A percentile compares a stretch with the other conserved stretches of the same genome.
Conservation (phyloP, 2,329 filamentous ascomycete genomes). For the Graphilbum fragrans region DNA sequence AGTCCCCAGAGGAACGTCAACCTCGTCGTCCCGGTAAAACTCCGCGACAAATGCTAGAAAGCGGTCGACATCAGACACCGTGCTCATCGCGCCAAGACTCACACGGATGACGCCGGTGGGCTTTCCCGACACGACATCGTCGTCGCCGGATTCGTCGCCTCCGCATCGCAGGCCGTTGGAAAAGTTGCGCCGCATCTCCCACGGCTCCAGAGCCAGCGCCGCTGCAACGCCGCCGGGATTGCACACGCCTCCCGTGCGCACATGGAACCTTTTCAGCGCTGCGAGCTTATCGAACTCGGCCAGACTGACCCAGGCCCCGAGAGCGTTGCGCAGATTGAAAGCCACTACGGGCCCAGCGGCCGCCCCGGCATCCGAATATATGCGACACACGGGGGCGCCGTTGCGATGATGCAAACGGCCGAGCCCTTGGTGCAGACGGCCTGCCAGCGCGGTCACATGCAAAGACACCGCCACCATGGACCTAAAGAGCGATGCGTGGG, state of each 20-base stretch:
- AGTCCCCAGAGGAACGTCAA: neutral
- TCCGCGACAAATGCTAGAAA: slow-evolving; percentile 63
- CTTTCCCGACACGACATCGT: slow-evolving; percentile 71
- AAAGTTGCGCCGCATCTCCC: slow-evolving; percentile 78
- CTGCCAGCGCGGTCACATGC: slow-evolving; percentile 58
- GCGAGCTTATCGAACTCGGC: slow-evolving; percentile 82
- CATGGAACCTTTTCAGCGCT: slow-evolving; percentile 63
- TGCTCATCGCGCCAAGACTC: slow-evolving; percentile 88
- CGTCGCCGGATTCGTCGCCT: slow-evolving; percentile 64
- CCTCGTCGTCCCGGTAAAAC: slow-evolving; percentile 37
- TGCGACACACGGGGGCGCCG: slow-evolving; percentile 46
- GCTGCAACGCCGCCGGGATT: slow-evolving; percentile 79
- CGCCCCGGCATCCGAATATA: slow-evolving; percentile 27
- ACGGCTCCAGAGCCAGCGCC: slow-evolving; percentile 59
- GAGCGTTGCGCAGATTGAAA: slow-evolving; percentile 65
- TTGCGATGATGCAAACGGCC: slow-evolving; percentile 56
- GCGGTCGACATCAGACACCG: slow-evolving; percentile 54
- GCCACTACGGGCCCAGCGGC: slow-evolving; percentile 64
- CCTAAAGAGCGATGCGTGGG: slow-evolving; percentile 58
- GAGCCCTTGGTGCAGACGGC: slow-evolving; percentile 46
- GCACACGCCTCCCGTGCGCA: slow-evolving; percentile 81
- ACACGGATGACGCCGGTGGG: slow-evolving; percentile 78
- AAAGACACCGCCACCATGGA: slow-evolving; percentile 56
- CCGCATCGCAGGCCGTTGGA: slow-evolving; percentile 78
- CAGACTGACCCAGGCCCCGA: slow-evolving; percentile 66